Conservation (phyloP, 164 flowering plant genomes). For the Vitis labrusca region DNA sequence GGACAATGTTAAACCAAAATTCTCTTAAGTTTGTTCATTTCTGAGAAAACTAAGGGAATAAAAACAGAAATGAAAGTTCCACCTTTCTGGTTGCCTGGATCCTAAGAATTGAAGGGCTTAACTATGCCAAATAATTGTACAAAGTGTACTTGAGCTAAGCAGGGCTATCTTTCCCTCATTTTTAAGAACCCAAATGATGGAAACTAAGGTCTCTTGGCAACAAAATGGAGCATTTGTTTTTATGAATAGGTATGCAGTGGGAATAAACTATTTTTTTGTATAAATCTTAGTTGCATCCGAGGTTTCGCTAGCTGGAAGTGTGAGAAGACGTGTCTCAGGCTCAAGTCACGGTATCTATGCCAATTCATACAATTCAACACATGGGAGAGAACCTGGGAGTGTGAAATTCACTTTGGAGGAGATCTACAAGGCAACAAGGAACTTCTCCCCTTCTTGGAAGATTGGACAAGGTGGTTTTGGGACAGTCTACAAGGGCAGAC, state of each 20-base stretch:
- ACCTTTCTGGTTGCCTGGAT: background rate
- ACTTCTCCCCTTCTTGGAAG: slow-evolving; percentile 72
- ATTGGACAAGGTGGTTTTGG: slow-evolving; percentile 98
- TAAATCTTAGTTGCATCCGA: slow-evolving; percentile 24
- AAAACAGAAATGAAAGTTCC: background rate
- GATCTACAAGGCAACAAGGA: slow-evolving; percentile 67
- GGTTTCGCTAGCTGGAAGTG: slow-evolving; percentile 27
- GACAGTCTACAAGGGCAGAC: slow-evolving; percentile 75
- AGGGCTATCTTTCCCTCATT: too few species aligned
- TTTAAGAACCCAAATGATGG: too few species aligned
- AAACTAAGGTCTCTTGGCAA: background rate
- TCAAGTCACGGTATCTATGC: slow-evolving; percentile 36
- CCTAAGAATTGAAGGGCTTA: too few species aligned
- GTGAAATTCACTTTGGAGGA: slow-evolving; percentile 61
- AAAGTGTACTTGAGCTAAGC: too few species aligned
- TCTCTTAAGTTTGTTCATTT: background rate
- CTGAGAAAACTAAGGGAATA: slow-evolving; percentile 1
- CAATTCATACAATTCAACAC: slow-evolving; percentile 38
- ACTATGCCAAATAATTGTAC: too few species aligned
- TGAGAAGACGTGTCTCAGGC: slow-evolving; percentile 27
- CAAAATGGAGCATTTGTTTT: background rate
- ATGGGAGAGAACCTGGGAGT: slow-evolving; percentile 42
- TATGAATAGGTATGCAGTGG: background rate
- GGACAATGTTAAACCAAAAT: too few species aligned
- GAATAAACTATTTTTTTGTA: background rate